Conservation (phyloP, 768 basidiomycete genomes). For the Mycena pura region DNA sequence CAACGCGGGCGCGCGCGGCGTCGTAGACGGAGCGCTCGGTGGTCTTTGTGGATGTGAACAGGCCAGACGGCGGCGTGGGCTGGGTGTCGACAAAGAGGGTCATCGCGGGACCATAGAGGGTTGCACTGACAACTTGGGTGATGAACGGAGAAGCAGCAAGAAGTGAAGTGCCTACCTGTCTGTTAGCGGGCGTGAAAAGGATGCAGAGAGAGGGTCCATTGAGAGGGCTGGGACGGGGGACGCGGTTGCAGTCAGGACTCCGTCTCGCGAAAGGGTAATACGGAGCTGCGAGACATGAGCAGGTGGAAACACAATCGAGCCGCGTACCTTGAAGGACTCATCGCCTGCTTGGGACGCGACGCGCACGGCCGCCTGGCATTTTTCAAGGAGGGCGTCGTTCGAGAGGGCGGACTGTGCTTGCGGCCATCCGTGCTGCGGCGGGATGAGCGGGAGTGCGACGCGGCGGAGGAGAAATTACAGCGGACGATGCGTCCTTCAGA, state of each 20-base stretch:
- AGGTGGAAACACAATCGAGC: background rate
- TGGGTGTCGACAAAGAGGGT: conserved; percentile 61
- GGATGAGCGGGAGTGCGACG: background rate
- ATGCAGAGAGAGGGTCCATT: conserved; percentile 27
- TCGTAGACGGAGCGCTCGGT: conserved; percentile 67
- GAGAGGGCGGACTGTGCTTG: conserved; percentile 42
- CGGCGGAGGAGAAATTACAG: conserved; percentile 1
- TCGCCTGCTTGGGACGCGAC: conserved; percentile 39
- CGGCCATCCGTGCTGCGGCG: conserved; percentile 54
- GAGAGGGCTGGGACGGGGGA: conserved; percentile 13
- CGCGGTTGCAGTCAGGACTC: conserved; percentile 25
- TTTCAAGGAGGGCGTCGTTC: conserved; percentile 44
- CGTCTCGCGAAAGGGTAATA: conserved; percentile 41
- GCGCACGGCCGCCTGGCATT: conserved; percentile 57
- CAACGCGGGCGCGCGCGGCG: conserved; percentile 64
- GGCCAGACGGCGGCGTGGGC: conserved; percentile 54
- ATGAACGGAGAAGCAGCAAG: too few relatives aligned
- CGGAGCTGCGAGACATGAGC: conserved; percentile 54
- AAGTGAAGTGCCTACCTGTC: conserved; percentile 17
- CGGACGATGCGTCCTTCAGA: conserved; percentile 54
- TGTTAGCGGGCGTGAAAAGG: conserved; percentile 25
- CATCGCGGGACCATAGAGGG: conserved; percentile 43
- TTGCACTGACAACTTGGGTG: conserved; percentile 1
- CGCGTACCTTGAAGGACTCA: conserved; percentile 29
- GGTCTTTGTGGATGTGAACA: conserved; percentile 76